Evolutionary conservation across 352 stramenopile species (phyloP), one percentile per base, ranked within the genome.

Genomic region (Phytophthora brassicae): DNA sequence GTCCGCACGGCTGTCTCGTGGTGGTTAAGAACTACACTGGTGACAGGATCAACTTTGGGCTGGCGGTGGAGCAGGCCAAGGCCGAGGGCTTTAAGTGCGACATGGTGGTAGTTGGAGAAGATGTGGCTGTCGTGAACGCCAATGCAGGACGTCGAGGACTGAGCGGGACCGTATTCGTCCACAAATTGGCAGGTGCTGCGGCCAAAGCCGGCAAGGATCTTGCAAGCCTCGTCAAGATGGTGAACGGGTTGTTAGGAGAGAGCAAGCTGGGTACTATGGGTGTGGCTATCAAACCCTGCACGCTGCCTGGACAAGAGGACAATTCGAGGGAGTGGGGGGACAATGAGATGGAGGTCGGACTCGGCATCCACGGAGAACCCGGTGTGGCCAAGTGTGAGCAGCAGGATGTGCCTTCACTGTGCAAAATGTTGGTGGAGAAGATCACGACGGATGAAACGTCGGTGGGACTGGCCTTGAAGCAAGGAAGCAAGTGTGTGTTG

Each of bases 1-100:
- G 85, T 0, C 72, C 79, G 3, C 81, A 89, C 36, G 96, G 96
- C 38, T 98, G 94, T 58, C 74, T 99, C 6, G 63, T 99, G 2
- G 89, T 99, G 46, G 94, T 99, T 26, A 99, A 99, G 84, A 99
- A 99, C 81, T 99, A 99, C 85, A 99, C 97, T 2, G 96, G 97
- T 22, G 97, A 99, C 77, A 86, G 95, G 38, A 81, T 99, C 36
- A 99, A 99, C 79, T 99, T 99, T 74, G 97, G 96, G 0, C 89
- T 99, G 64, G 97, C 97, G 6, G 91, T 96, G 26, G 97, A 99
- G 79, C 88, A 94, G 43, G 97, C 97, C 45, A 97, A 97, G 73
- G 74, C 88, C 9, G 87, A 98, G 58, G 93, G 93, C 4, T 78
- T 96, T 56, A 67, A 88, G 29, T 93, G 89, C 43, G 81, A 94